Conservation (phyloP, 2,329 filamentous ascomycete species). For the Akanthomyces lecanii region DNA sequence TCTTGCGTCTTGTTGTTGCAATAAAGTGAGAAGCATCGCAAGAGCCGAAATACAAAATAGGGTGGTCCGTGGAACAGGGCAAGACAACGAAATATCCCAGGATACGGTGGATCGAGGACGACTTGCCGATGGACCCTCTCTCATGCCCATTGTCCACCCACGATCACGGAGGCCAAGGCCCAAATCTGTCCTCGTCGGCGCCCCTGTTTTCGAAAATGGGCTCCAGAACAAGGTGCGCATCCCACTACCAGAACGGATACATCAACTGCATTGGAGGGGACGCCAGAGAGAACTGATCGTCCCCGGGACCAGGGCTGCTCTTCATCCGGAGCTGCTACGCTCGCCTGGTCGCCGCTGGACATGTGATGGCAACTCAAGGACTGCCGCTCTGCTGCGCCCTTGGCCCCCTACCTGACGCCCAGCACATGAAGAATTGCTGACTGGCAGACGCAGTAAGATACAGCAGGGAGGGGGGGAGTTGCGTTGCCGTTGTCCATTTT, state of each 20-base stretch:
- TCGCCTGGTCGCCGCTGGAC: not conserved
- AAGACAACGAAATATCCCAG: slow-evolving; percentile 13
- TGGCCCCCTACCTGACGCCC: not conserved
- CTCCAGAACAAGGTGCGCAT: not conserved
- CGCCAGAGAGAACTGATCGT: not conserved
- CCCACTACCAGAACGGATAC: not conserved
- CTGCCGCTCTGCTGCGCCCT: not conserved
- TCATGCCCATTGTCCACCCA: not conserved
- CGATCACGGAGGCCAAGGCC: not conserved
- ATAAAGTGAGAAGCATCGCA: not conserved
- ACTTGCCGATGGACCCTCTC: not conserved
- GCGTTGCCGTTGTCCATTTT: too few species aligned
- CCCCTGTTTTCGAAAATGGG: not conserved
- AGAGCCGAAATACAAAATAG: not conserved
- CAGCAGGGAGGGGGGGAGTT: too few species aligned
- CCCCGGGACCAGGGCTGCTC: not conserved
- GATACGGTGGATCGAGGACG: not conserved
- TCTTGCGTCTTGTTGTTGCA: not conserved
- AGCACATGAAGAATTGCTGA: not conserved
- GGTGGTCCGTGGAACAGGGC: slow-evolving; percentile 7
- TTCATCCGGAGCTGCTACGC: not conserved
- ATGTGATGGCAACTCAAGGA: slow-evolving; percentile 3
- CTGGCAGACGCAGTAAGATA: not conserved
- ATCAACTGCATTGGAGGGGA: too few species aligned
- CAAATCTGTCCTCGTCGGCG: too few species aligned